phyloP scores from a whole-genome alignment of 2,329 filamentous ascomycete genomes.

The Paracorniculantispora psalliotae region DNA sequence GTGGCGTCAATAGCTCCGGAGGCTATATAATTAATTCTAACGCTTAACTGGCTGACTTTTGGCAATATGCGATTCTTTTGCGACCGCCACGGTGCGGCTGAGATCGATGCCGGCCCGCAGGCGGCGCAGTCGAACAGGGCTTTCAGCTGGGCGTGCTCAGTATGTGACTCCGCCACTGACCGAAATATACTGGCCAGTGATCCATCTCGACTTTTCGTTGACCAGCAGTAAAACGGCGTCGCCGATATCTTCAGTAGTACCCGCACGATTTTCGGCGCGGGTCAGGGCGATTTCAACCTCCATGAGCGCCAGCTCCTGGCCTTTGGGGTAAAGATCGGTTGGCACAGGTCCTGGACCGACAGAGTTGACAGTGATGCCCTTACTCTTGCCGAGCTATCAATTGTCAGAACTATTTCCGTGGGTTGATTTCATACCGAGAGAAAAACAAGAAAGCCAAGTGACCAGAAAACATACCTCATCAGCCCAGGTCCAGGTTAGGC shows the following conservation, averaged over 20 bases:
- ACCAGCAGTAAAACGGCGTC: slow-evolving; percentile 37
- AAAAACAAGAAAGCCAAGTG: background rate
- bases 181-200: slow-evolving; percentile 38
- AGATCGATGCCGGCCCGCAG: background rate
- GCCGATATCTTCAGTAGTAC: slow-evolving; percentile 35
- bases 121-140: background rate
- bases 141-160: background rate
- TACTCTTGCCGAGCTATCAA: slow-evolving; percentile 31
- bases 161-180: slow-evolving; percentile 32
- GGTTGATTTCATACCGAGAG: no score
- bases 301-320: slow-evolving; percentile 18
- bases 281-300: slow-evolving; percentile 21
- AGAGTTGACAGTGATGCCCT: slow-evolving; percentile 40
- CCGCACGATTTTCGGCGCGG: slow-evolving; percentile 29
- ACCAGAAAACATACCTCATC: slow-evolving; percentile 29
- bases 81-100: slow-evolving; percentile 7
- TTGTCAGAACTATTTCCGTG: no score
- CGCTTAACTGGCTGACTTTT: background rate
- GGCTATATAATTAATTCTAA: background rate
- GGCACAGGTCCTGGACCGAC: slow-evolving; percentile 34
- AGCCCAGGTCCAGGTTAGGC: slow-evolving; percentile 29
- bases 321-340: slow-evolving; percentile 28
- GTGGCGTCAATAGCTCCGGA: slow-evolving; percentile 2
- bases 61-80: background rate
- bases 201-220: slow-evolving; percentile 36